Conservation (phyloP, 495 filamentous ascomycete genomes). For the Penicillium chermesinum region DNA sequence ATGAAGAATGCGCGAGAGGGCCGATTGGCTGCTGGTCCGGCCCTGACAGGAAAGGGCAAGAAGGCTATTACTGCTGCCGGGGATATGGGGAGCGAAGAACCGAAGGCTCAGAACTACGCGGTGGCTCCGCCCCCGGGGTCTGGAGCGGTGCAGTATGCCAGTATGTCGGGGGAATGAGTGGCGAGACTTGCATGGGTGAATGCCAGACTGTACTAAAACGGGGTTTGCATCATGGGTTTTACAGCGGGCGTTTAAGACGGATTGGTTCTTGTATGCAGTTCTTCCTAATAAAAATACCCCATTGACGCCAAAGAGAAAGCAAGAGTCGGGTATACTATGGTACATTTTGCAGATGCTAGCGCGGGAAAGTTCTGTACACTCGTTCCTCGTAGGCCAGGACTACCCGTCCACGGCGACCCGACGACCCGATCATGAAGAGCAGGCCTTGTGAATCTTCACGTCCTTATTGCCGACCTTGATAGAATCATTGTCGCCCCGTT, state of each 20-base stretch:
- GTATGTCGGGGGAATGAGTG: conserved; percentile 70
- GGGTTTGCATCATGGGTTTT: conserved; percentile 29
- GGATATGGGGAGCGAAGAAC: conserved; percentile 29
- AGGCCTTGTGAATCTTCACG: conserved; percentile 44
- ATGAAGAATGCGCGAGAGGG: conserved; percentile 68
- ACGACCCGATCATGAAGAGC: conserved; percentile 28
- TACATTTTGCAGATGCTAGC: conserved; percentile 24
- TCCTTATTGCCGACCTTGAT: conserved; percentile 55
- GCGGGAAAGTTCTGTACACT: background rate
- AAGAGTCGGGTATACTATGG: conserved; percentile 46
- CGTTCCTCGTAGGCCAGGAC: background rate
- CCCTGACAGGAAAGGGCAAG: conserved; percentile 25
- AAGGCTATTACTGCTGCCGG: conserved; percentile 31
- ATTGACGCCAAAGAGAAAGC: conserved; percentile 29
- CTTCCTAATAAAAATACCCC: conserved; percentile 34
- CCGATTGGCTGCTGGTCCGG: conserved; percentile 47
- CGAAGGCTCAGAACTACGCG: conserved; percentile 44
- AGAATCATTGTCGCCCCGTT: conserved; percentile 86
- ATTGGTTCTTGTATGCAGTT: conserved; percentile 35
- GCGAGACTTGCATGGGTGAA: background rate
- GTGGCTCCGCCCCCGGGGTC: conserved; percentile 81
- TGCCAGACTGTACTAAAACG: conserved; percentile 1
- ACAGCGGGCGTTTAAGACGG: conserved; percentile 35
- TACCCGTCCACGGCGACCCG: background rate
- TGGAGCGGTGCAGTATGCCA: conserved; percentile 77